phyloP scores from a whole-genome alignment of 2,329 filamentous ascomycete genomes.

The Colletotrichum graminicola region DNA sequence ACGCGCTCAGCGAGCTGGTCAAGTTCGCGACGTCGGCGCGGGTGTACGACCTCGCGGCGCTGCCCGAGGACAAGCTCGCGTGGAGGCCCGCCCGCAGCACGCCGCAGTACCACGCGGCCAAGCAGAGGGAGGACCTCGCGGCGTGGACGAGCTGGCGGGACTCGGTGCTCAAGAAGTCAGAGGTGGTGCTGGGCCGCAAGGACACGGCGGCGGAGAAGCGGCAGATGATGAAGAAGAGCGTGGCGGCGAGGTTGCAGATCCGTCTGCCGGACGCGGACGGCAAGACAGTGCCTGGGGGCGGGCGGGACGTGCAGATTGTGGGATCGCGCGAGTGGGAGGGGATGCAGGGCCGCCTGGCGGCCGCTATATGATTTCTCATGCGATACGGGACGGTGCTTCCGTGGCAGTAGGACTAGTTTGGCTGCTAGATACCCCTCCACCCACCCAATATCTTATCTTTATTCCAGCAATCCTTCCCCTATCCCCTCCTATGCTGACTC shows the following conservation, averaged over 20 bases:
- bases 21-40: slow-evolving; percentile 68
- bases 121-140: slow-evolving; percentile 74
- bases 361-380: slow-evolving; percentile 43
- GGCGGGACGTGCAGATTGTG: slow-evolving; percentile 62
- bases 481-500: not conserved
- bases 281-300: slow-evolving; percentile 55
- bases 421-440: slow-evolving; percentile 32
- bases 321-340: slow-evolving; percentile 68
- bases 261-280: slow-evolving; percentile 60
- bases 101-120: slow-evolving; percentile 75
- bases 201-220: slow-evolving; percentile 45
- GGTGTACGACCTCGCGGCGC: slow-evolving; percentile 69
- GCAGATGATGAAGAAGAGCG: slow-evolving; percentile 50
- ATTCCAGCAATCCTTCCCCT: not conserved
- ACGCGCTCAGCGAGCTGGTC: slow-evolving; percentile 74
- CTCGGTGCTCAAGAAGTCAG: slow-evolving; percentile 66
- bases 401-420: slow-evolving; percentile 33
- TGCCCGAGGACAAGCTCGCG: slow-evolving; percentile 71
- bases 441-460: not conserved
- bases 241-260: slow-evolving; percentile 64
- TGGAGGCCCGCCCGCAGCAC: slow-evolving; percentile 76
- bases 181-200: slow-evolving; percentile 50
- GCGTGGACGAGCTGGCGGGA: slow-evolving; percentile 71
- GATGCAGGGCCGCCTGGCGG: slow-evolving; percentile 59
- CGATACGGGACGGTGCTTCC: slow-evolving; percentile 18